Base-by-base conservation (phyloP, 805 yeast species). In the Spathaspora girioi region DNA sequence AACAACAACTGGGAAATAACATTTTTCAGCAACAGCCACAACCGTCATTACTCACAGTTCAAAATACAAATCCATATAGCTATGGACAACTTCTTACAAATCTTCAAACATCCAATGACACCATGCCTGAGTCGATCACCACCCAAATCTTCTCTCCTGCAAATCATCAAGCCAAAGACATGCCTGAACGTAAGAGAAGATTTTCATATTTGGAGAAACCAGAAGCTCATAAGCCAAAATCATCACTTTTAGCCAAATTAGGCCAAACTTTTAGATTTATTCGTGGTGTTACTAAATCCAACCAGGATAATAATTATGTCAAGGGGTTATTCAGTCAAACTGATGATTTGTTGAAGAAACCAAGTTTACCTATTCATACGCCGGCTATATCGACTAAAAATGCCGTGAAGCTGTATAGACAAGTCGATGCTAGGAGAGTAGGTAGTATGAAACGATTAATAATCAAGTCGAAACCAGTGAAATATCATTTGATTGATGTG, bases 401-500 rank as follows among this genome's bases (percentile, higher is more conserved):
- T 43, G 46, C 23, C 1, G 52, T 50, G 2, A 51, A 45, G 43
- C 20, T 35, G n/a, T 51, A 48, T 43, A 50, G 51, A 20, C 46
- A 58, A 11, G 52, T 56, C 27, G 58, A 54, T 27, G 50, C 56
- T 8, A 54, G 60, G 23, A 56, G 60, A 14, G 58, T 55, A 1
- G 70, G 70, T 1, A 65, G 67, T 32, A 57, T 69, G 51, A 71
- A 69, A 49, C 65, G 67, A 45, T 60, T 75, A 45, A 65, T 72
- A 5, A 69, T 75, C 46, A 71, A 70, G 46, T 66, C 75, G 2
- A 70, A 69, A 49, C 79, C 78, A 1, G 58, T 66, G 43, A 70
- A 71, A 42, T 75, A 66, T 54, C 77, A 74, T 53, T 55, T 71
- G 27, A 74, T 75, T 43, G 69, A 75, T 53, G 73, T 77, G 1